Evolutionary conservation across 106 monocot genomes (phyloP).

Genomic region (Platanthera zijinensis): DNA sequence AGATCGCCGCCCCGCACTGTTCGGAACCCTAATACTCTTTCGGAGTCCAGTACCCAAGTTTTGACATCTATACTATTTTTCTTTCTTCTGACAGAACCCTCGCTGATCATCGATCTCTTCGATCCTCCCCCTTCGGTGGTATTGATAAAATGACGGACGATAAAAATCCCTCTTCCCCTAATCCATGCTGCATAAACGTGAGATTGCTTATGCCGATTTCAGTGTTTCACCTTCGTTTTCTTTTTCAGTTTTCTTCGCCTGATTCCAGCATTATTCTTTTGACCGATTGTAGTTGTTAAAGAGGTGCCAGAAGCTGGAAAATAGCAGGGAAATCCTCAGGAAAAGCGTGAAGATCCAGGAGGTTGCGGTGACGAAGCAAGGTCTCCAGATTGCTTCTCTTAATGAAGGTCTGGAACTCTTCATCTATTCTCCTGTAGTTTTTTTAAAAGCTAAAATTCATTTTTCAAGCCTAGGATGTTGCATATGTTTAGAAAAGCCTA

Average conservation of each 20-base stretch:
- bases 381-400: conserved; percentile 37
- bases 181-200: conserved; percentile 66
- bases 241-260: background rate
- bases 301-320: conserved; percentile 47
- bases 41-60: background rate
- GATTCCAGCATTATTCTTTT: background rate
- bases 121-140: background rate
- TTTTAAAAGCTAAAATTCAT: background rate
- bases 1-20: background rate
- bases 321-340: conserved; percentile 38
- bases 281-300: conserved; percentile 32
- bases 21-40: background rate
- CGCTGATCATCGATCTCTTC: background rate
- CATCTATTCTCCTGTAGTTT: background rate
- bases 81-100: background rate
- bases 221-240: background rate
- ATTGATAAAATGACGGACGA: conserved; percentile 33
- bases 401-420: conserved; percentile 30
- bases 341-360: conserved; percentile 52
- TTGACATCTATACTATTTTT: background rate
- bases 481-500: conserved; percentile 1
- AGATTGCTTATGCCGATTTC: background rate
- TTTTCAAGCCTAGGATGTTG: background rate
- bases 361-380: conserved; percentile 20
- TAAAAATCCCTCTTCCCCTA: conserved; percentile 22